These are phyloP conservation scores for Peronospora belbahrii DNA, from an alignment of 352 stramenopile species.

Conservation along the genomic window DNA sequence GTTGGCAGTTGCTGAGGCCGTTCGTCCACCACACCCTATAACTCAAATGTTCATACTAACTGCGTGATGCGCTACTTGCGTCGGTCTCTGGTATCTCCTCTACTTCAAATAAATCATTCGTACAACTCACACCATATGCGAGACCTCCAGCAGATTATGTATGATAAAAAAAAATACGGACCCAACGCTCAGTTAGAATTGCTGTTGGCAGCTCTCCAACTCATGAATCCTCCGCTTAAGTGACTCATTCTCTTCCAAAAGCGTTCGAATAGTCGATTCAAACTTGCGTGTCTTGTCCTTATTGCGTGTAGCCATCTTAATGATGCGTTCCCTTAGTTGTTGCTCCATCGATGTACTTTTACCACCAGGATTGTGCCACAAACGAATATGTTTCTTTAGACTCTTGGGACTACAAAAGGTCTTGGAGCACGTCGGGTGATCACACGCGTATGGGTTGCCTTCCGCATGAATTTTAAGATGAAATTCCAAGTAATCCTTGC, in stretches of 20 bases:
- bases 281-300: constrained; percentile 81
- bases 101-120: constrained; percentile 26
- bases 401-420: constrained; percentile 82
- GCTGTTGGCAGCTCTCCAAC: constrained; percentile 32
- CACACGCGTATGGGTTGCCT: constrained; percentile 72
- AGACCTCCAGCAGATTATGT: no score
- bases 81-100: constrained; percentile 1
- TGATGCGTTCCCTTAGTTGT: constrained; percentile 75
- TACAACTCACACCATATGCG: constrained; percentile 14
- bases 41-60: constrained; percentile 15
- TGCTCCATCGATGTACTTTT: constrained; percentile 85
- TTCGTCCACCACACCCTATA: constrained; percentile 1
- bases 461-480: constrained; percentile 81
- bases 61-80: constrained; percentile 2
- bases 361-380: constrained; percentile 75
- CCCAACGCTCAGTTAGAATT: constrained; percentile 5
- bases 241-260: constrained; percentile 73
- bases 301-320: constrained; percentile 78
- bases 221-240: constrained; percentile 63
- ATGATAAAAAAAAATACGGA: background rate
- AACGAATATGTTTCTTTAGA: constrained; percentile 74
- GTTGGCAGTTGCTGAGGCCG: background rate
- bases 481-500: constrained; percentile 81
- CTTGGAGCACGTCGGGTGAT: constrained; percentile 75
- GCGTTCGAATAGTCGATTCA: constrained; percentile 61